Conservation (phyloP, 371 early-diverging fungal genomes). For the Mortierella polycephala region DNA sequence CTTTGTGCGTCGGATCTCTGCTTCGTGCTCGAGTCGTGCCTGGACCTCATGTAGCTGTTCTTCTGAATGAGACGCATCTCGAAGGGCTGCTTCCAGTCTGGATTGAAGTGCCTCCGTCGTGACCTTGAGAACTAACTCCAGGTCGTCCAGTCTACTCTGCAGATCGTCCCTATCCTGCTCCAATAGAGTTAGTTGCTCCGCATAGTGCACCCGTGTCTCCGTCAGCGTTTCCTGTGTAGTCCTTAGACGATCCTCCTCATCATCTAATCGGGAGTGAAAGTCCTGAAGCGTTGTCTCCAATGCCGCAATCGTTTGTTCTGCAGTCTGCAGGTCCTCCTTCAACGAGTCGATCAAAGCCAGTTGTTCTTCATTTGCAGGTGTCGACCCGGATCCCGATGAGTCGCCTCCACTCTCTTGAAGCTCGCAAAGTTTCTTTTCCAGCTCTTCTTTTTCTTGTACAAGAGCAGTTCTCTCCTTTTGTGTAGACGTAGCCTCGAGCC, state of each 20-base stretch:
- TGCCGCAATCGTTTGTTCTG: slow-evolving; percentile 13
- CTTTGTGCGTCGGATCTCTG: slow-evolving; percentile 25
- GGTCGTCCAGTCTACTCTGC: slow-evolving; percentile 28
- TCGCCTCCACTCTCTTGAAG: slow-evolving; percentile 9
- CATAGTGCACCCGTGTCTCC: slow-evolving; percentile 9
- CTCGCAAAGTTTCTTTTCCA: slow-evolving; percentile 21
- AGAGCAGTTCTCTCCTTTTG: slow-evolving; percentile 40
- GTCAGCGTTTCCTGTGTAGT: slow-evolving; percentile 15
- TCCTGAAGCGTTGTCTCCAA: slow-evolving; percentile 17
- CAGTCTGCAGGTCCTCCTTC: slow-evolving; percentile 21
- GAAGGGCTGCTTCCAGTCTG: slow-evolving; percentile 34
- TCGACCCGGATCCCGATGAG: neutral
- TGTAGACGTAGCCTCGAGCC: slow-evolving; percentile 36
- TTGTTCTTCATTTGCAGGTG: slow-evolving; percentile 10
- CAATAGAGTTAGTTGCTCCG: slow-evolving; percentile 17
- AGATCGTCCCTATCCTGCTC: slow-evolving; percentile 43
- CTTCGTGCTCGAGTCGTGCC: slow-evolving; percentile 32
- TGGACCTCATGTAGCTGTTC: slow-evolving; percentile 34
- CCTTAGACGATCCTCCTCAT: slow-evolving; percentile 15
- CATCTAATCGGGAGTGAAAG: slow-evolving; percentile 4
- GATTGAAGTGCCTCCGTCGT: slow-evolving; percentile 40
- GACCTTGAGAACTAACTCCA: slow-evolving; percentile 27
- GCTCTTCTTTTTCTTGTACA: slow-evolving; percentile 19
- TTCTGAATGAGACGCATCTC: slow-evolving; percentile 28
- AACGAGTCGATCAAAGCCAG: slow-evolving; percentile 18